Evolutionary conservation across 192 early-diverging fungal genomes (phyloP), one percentile per base, ranked within the genome.

Genomic region (Podila minutissima): DNA sequence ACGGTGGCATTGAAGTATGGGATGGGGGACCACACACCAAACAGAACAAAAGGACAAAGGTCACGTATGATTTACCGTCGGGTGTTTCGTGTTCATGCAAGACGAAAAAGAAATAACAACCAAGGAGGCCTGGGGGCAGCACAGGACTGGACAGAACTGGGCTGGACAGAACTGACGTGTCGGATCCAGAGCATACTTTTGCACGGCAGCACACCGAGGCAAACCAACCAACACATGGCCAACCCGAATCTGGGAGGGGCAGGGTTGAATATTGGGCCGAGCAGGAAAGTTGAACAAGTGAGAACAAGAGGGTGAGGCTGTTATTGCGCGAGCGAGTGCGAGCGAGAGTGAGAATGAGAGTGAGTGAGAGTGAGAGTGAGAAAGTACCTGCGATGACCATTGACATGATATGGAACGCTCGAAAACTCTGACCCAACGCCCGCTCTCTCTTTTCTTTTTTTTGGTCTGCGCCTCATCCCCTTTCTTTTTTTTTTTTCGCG

Each of bases 401-500:
- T 6, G 24, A 55, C 20, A 55, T 10, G n/a, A 8, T 55, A 55
- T 10, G 24, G 53, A 22, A 55, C n/a, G 9, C 24, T 26, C 7
- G 11, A 55, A n/a, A 55, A 55, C 20, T 55, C 20, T 55, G 53
- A 26, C 8, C 53, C 20, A 5, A 46, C 11, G 15, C 41, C 41
- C 9, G 5, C 38, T 53, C 22, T n/a, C 20, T 51, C 10, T 51
- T 15, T 51, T 51, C 12, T 51, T 51, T 53, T 26, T 4, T 55
- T 26, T 55, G 0, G 5, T 55, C 7, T 9, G 0, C 53, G 22
- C 53, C 53, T 26, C 22, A 1, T 26, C 29, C 32, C 37, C 22
- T 48, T 26, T 62, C 38, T 33, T 15, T 33, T 15, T 48, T 57
- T 26, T 70, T 31, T 70, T 41, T 35, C 46, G 59, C 33, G 50